Conservation (phyloP, 1,284 basidiomycete genomes). For the Schizophyllum amplum region DNA sequence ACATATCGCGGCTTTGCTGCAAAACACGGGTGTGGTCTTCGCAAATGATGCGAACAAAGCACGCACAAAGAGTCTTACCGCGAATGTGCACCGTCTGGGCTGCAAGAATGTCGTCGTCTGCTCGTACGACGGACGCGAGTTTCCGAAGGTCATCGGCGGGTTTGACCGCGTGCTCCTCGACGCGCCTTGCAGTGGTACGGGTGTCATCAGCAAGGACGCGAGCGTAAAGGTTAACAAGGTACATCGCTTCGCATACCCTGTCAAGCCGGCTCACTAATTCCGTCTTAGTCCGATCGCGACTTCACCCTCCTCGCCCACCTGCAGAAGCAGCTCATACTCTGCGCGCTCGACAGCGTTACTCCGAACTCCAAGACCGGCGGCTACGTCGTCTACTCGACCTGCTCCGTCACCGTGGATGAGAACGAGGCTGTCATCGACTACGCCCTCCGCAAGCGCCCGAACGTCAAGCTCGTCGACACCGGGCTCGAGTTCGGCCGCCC, state of each 20-base stretch:
- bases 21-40: slow-evolving; percentile 97
- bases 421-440: slow-evolving; percentile 99
- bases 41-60: slow-evolving; percentile 97
- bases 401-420: slow-evolving; percentile 97
- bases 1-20: slow-evolving; percentile 92
- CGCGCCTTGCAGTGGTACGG: slow-evolving; percentile 97
- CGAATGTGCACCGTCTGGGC: slow-evolving; percentile 94
- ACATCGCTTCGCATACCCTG: slow-evolving; percentile 14
- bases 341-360: slow-evolving; percentile 94
- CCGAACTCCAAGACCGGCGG: slow-evolving; percentile 89
- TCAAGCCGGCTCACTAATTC: neutral
- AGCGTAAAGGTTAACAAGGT: slow-evolving; percentile 99
- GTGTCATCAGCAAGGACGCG: slow-evolving; percentile 96
- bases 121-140: slow-evolving; percentile 96
- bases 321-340: slow-evolving; percentile 97
- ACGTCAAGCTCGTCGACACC: slow-evolving; percentile 90
- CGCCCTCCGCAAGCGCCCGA: slow-evolving; percentile 94
- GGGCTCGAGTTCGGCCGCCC: slow-evolving; percentile 91
- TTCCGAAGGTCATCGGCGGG: slow-evolving; percentile 99
- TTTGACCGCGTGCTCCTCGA: slow-evolving; percentile 96
- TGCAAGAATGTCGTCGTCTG: slow-evolving; percentile 98
- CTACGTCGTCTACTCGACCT: slow-evolving; percentile 97
- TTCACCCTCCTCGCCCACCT: slow-evolving; percentile 92
- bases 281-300: slow-evolving; percentile 79
- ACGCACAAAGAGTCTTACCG: slow-evolving; percentile 92